Evolutionary conservation across 2,329 filamentous ascomycete genomes (phyloP).

Genomic region (Colletotrichum lupini): DNA sequence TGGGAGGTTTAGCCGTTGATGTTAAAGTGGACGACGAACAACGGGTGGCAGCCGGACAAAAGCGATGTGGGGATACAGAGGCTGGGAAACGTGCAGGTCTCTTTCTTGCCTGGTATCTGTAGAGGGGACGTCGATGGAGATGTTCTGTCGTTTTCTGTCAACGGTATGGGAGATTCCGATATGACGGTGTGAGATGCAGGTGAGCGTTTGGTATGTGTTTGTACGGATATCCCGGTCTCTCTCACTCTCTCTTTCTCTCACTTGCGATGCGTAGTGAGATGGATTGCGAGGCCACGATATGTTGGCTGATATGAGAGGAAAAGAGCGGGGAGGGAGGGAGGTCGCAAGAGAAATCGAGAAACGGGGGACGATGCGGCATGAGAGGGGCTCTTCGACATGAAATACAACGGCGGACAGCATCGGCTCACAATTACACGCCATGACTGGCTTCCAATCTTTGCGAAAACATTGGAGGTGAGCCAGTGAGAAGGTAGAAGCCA

Average conservation of each 20-base stretch:
- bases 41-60: conserved; percentile 3
- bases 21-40: conserved; percentile 23
- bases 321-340: conserved; percentile 18
- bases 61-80: conserved; percentile 7
- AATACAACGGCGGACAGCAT: background rate
- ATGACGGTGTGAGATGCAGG: conserved; percentile 7
- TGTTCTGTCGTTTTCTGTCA: conserved; percentile 14
- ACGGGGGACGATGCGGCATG: background rate
- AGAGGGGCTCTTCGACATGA: conserved; percentile 3
- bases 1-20: background rate
- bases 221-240: background rate
- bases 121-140: background rate
- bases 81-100: conserved; percentile 1
- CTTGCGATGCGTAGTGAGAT: background rate
- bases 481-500: background rate
- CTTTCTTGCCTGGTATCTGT: background rate
- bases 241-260: background rate
- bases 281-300: background rate
- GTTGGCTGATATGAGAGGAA: conserved; percentile 25
- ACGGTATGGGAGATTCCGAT: background rate
- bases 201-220: background rate
- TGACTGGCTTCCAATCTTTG: background rate
- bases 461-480: background rate
- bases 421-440: background rate
- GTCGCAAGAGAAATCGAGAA: background rate